These are phyloP conservation scores for Entamoeba dispar DNA, from an alignment of 208 protist genomes.

Conservation along the genomic window DNA sequence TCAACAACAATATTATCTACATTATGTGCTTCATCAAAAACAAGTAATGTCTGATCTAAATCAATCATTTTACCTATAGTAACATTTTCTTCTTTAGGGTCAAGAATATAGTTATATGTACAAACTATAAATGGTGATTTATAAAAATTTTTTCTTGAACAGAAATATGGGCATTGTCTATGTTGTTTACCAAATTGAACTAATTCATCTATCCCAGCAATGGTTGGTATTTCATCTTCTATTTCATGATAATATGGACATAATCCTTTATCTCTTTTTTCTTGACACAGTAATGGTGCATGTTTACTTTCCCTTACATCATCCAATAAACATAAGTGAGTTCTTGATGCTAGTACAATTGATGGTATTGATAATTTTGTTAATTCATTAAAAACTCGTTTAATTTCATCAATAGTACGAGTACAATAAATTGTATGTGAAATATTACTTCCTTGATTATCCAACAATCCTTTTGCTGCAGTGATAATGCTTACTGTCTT, in stretches of 20 bases:
- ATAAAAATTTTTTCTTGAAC: no score
- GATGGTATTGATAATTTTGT: background rate
- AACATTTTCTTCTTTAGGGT: slow-evolving; percentile 1
- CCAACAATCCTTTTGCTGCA: background rate
- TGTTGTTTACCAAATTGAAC: background rate
- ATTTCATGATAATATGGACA: background rate
- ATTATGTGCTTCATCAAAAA: slow-evolving; percentile 21
- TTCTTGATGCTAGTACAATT: background rate
- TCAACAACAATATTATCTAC: background rate
- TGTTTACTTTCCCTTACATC: background rate
- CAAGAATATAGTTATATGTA: background rate
- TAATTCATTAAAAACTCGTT: background rate
- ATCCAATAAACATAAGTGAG: background rate
- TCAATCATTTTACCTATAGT: no score
- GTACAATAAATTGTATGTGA: background rate
- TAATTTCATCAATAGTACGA: background rate
- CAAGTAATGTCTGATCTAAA: background rate
- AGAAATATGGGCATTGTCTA: no score
- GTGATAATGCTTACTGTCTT: no score
- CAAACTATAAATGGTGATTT: no score
- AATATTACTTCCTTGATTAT: background rate
- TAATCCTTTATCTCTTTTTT: background rate
- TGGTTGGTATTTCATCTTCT: background rate
- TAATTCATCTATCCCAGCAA: background rate
- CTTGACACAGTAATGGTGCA: no score